A percentile compares a stretch with the other conserved stretches of the same genome.
Conservation (phyloP, 2,329 filamentous ascomycete species). For the Calonectria pauciramosa region DNA sequence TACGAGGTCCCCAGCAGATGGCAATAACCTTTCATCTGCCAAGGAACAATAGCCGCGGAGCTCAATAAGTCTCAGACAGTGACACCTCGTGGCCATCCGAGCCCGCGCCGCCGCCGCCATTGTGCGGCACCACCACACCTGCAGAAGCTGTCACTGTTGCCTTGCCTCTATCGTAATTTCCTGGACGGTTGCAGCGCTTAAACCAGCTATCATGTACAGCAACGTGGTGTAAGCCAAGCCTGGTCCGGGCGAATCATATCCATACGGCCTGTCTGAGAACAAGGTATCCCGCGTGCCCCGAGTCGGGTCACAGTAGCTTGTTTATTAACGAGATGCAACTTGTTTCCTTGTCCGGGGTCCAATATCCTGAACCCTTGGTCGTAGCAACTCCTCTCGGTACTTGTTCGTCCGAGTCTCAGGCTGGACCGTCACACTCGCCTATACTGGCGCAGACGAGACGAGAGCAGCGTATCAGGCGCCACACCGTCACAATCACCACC, state of each 20-base stretch:
- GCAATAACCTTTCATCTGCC: conserved; percentile 14
- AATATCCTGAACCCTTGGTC: neutral
- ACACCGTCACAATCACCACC: conserved; percentile 2
- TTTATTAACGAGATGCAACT: conserved; percentile 8
- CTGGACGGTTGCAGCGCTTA: conserved; percentile 18
- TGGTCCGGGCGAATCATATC: neutral
- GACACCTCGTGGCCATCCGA: conserved; percentile 33
- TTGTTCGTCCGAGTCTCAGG: conserved; percentile 1
- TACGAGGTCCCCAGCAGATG: conserved; percentile 1
- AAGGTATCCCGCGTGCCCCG: conserved; percentile 1
- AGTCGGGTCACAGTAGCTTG: neutral
- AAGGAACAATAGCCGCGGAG: conserved; percentile 9
- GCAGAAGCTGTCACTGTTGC: conserved; percentile 2
- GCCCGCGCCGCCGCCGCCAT: conserved; percentile 6
- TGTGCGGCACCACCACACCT: conserved; percentile 20
- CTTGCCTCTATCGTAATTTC: neutral
- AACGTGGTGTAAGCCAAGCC: neutral
- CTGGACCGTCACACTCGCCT: conserved; percentile 15
- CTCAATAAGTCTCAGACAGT: conserved; percentile 35
- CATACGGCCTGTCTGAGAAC: neutral
- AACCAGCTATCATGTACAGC: neutral
- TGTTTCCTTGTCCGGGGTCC: conserved; percentile 10
- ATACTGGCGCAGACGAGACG: neutral
- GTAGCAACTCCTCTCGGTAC: conserved; percentile 9
- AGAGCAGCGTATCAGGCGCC: neutral